phyloP scores from a whole-genome alignment of 371 early-diverging fungal species.

The Lichtheimia ornata region DNA sequence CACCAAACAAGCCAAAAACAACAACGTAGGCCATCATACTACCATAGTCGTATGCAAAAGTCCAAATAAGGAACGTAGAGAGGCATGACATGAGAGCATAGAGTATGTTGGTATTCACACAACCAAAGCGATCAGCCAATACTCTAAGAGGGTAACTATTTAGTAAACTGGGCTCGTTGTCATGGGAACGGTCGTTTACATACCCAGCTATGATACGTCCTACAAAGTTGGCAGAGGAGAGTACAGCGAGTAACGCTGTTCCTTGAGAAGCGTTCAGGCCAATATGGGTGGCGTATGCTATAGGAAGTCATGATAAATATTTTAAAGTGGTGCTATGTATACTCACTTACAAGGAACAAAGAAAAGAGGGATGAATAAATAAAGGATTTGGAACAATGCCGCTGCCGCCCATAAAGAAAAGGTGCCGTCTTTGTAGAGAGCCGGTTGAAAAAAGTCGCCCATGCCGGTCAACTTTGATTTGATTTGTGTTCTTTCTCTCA shows the following conservation, averaged over 20 bases:
- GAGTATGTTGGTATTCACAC: constrained; percentile 16
- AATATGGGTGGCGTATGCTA: constrained; percentile 31
- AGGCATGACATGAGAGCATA: constrained; percentile 6
- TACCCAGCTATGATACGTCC: constrained; percentile 36
- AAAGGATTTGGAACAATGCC: constrained; percentile 29
- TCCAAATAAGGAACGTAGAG: constrained; percentile 13
- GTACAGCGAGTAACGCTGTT: constrained; percentile 27
- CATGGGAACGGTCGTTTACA: background rate
- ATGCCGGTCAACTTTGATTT: constrained; percentile 7
- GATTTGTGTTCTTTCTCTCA: background rate
- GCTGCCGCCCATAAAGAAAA: constrained; percentile 34
- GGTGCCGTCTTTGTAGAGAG: constrained; percentile 28
- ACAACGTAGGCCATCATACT: constrained; percentile 20
- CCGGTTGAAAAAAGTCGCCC: constrained; percentile 30
- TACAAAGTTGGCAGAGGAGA: constrained; percentile 34
- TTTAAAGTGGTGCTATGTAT: too few species aligned
- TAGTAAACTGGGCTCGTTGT: too few species aligned
- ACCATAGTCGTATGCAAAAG: constrained; percentile 15
- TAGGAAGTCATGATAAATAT: background rate
- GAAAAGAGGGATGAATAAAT: constrained; percentile 36
- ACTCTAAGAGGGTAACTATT: constrained; percentile 14
- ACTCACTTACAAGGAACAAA: constrained; percentile 30
- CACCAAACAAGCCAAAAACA: constrained; percentile 23
- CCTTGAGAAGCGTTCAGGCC: constrained; percentile 33
- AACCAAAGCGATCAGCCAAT: constrained; percentile 14